Conservation (phyloP, 345 rosid genomes). For the Geranium brycei region DNA sequence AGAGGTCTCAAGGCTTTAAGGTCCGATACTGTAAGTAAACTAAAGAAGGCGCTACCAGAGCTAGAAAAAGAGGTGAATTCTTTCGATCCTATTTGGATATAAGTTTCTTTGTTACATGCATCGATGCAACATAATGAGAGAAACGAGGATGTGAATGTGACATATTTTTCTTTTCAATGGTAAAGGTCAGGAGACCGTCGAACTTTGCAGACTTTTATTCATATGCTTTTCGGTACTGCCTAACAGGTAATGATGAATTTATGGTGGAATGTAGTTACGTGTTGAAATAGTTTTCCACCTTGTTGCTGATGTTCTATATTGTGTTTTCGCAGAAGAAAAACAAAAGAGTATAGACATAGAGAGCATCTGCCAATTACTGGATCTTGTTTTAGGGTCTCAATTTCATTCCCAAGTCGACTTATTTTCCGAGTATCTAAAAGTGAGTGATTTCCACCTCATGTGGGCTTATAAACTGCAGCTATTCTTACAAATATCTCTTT, state of each 20-base stretch:
- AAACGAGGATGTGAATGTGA: constrained; percentile 7
- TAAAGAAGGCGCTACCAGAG: constrained; percentile 62
- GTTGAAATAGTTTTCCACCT: background rate
- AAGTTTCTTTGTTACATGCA: constrained; percentile 1
- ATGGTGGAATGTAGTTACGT: constrained; percentile 3
- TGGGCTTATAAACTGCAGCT: constrained; percentile 3
- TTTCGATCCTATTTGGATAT: background rate
- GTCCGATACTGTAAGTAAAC: constrained; percentile 50
- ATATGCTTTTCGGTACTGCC: constrained; percentile 73
- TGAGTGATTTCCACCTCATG: constrained; percentile 10
- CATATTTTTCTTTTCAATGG: constrained; percentile 12
- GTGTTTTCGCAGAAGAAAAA: constrained; percentile 61
- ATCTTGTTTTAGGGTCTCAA: constrained; percentile 62
- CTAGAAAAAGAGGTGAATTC: constrained; percentile 74
- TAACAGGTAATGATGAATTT: constrained; percentile 48
- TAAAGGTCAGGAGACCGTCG: constrained; percentile 55
- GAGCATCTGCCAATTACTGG: constrained; percentile 72
- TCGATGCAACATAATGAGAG: background rate
- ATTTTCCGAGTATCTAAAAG: constrained; percentile 66
- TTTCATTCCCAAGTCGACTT: constrained; percentile 64
- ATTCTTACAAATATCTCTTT: background rate
- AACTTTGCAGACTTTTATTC: constrained; percentile 77
- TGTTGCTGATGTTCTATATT: constrained; percentile 3
- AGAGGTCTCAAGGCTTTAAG: constrained; percentile 62
- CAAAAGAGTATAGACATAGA: constrained; percentile 86